Base-by-base conservation (phyloP, 176 grass and related monocot genomes). In the Hordeum marinum region DNA sequence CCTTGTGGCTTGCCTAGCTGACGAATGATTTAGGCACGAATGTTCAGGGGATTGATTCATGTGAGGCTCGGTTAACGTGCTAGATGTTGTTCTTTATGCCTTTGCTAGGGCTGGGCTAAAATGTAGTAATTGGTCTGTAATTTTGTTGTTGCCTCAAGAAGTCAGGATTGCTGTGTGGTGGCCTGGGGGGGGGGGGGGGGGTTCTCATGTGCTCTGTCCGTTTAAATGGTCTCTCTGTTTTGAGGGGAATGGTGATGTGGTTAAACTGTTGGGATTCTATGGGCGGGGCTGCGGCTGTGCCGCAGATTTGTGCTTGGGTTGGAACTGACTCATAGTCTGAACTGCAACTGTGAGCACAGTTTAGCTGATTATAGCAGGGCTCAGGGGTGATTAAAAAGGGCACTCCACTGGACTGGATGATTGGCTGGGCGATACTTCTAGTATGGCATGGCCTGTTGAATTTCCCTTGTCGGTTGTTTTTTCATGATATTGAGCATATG, bases 321-420 rank as follows among this genome's bases (percentile, higher is more conserved):
- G 69, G 57, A 63, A 55, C 57, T 72, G 13, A 64, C 14, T n/a
- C 7, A 42, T 20, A 54, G 26, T 60, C 1, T 85, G 52, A 31
- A 82, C 39, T n/a, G 31, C 21, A 75, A 27, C 36, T 18, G 4
- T 1, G 20, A 41, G 21, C 20, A 9, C 50, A 70, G 3, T 34
- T 40, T 55, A 77, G 71, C 41, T 20, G 85, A 25, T 24, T 70
- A 50, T 11, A 86, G n/a, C n/a, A n/a, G n/a, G n/a, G n/a, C n/a
- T 0, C 79, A 31, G 10, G 35, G 29, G 11, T 50, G 77, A 9
- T 64, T 34, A 3, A 39, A 46, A 64, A 75, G 11, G 35, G 54
- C 10, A 14, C 57, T 20, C 20, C 21, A 59, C 18, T 48, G 32
- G 32, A 60, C n/a, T 68, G 67, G 57, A 59, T 36, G 34, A 75